Evolutionary conservation across 2,329 filamentous ascomycete genomes (phyloP).

Genomic region (Apiospora rasikravindrae): DNA sequence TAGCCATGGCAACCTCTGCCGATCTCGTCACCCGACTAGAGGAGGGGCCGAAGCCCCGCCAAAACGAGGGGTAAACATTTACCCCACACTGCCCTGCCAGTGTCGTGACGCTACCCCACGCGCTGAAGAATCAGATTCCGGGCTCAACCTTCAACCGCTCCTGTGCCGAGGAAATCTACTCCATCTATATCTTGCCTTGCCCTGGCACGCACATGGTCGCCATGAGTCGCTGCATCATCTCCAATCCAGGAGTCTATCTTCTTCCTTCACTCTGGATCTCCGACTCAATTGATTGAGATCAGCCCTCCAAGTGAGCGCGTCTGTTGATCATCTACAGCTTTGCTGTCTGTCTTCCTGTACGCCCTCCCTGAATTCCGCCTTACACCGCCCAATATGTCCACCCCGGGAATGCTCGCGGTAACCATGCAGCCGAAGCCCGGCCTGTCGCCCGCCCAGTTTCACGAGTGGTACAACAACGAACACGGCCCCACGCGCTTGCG

Average conservation of each 20-base stretch:
- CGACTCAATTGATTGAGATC: not conserved
- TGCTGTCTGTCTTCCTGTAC: not conserved
- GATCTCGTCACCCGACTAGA: not conserved
- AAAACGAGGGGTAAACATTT: conserved; percentile 17
- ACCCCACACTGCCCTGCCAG: conserved; percentile 16
- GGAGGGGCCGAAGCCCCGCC: not conserved
- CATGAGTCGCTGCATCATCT: not conserved
- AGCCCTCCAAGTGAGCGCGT: not conserved
- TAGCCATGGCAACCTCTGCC: not conserved
- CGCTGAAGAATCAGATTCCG: not conserved
- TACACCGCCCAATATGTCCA: conserved; percentile 43
- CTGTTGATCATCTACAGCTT: too few relatives aligned
- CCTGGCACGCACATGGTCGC: not conserved
- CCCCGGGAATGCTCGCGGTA: conserved; percentile 78
- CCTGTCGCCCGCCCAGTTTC: conserved; percentile 72
- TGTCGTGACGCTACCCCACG: conserved; percentile 16
- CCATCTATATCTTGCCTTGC: not conserved
- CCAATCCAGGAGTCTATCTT: not conserved
- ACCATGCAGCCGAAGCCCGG: conserved; percentile 80
- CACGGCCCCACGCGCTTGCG: conserved; percentile 83
- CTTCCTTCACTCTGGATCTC: not conserved
- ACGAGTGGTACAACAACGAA: conserved; percentile 95
- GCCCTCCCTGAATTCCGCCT: not conserved
- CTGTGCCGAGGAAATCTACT: not conserved
- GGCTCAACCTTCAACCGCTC: conserved; percentile 12